These are phyloP conservation scores for Boletus vinaceobasis DNA, from an alignment of 768 basidiomycete species.

Conservation along the genomic window DNA sequence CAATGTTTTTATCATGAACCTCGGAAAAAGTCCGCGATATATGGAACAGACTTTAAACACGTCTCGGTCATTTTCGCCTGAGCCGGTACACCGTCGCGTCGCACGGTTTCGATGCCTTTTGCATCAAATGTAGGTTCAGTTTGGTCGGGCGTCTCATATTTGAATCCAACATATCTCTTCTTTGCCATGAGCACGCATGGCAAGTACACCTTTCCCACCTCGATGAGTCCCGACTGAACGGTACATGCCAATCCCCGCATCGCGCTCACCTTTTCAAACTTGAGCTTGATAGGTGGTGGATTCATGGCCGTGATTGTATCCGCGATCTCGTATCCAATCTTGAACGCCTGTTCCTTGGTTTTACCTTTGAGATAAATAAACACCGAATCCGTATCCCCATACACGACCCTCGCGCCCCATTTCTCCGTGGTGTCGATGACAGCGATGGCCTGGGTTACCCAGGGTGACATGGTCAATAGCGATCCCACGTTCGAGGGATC, in stretches of 20 bases:
- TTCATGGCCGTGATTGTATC: constrained; percentile 82
- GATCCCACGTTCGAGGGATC: background rate
- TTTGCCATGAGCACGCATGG: constrained; percentile 96
- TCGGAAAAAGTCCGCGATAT: background rate
- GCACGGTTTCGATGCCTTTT: constrained; percentile 96
- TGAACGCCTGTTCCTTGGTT: constrained; percentile 91
- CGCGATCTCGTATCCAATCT: constrained; percentile 90
- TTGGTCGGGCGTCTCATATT: constrained; percentile 81
- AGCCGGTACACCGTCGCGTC: constrained; percentile 87
- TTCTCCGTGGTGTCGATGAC: constrained; percentile 70
- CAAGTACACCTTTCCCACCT: constrained; percentile 70
- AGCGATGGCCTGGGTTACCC: constrained; percentile 63
- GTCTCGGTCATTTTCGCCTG: constrained; percentile 92
- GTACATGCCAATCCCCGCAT: background rate
- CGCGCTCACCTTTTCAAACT: constrained; percentile 85
- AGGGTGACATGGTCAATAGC: background rate
- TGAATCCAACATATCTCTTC: constrained; percentile 97
- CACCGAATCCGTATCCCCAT: constrained; percentile 96
- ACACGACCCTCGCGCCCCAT: constrained; percentile 93
- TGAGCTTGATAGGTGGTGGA: constrained; percentile 89
- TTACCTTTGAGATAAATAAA: constrained; percentile 89
- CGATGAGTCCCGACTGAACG: background rate
- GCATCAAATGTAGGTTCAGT: constrained; percentile 82
- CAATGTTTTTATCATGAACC: background rate
- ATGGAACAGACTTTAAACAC: constrained; percentile 67